Evolutionary conservation across 2,329 filamentous ascomycete species (phyloP).

Genomic region (Madurella fahalii): DNA sequence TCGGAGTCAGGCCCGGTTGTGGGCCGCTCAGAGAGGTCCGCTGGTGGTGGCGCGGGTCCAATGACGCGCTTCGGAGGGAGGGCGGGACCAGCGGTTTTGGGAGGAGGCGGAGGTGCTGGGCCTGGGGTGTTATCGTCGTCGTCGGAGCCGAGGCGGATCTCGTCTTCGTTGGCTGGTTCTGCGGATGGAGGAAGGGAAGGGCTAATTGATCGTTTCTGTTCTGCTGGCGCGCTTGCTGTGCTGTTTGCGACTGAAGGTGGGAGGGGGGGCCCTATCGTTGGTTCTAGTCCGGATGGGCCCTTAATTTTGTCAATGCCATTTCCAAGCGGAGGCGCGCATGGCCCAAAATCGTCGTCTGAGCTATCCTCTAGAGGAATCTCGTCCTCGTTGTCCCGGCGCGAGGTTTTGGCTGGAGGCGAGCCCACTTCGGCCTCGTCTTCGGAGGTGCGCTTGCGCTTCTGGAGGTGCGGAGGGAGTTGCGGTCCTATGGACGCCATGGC

Average conservation of each 20-base stretch:
- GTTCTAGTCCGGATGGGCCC: background rate
- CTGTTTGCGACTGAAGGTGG: slow-evolving; percentile 17
- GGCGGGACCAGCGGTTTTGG: slow-evolving; percentile 21
- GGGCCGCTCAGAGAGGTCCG: slow-evolving; percentile 37
- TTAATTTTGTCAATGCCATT: background rate
- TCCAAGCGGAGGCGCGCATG: slow-evolving; percentile 28
- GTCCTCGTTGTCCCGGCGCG: slow-evolving; percentile 46
- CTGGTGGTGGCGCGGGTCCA: slow-evolving; percentile 43
- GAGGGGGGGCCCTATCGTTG: slow-evolving; percentile 28
- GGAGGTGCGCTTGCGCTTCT: slow-evolving; percentile 57
- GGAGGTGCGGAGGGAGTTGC: slow-evolving; percentile 62
- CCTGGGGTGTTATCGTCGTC: slow-evolving; percentile 33
- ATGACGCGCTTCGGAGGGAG: slow-evolving; percentile 31
- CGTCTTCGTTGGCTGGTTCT: slow-evolving; percentile 33
- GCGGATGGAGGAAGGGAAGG: slow-evolving; percentile 25
- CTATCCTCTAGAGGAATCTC: slow-evolving; percentile 45
- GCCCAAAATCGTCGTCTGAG: slow-evolving; percentile 42
- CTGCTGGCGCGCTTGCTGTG: background rate
- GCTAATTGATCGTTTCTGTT: slow-evolving; percentile 6
- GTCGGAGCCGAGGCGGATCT: slow-evolving; percentile 39
- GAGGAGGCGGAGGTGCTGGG: slow-evolving; percentile 29
- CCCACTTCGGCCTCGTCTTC: slow-evolving; percentile 37
- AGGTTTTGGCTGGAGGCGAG: slow-evolving; percentile 44
- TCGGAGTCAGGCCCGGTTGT: slow-evolving; percentile 30
- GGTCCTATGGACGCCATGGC: slow-evolving; percentile 69